Conservation (phyloP, 164 flowering plant genomes). For the Platanus orientalis region DNA sequence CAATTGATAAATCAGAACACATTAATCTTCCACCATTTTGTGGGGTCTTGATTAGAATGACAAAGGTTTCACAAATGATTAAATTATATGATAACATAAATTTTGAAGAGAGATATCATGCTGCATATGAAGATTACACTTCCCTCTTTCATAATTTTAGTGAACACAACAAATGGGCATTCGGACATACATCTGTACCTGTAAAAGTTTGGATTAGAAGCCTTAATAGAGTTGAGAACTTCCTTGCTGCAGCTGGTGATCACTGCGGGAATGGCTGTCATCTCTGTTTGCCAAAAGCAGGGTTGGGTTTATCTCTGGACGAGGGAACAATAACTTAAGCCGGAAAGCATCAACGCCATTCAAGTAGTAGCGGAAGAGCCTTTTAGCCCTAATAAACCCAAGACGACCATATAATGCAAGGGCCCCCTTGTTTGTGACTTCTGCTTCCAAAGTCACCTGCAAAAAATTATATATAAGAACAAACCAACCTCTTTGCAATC, state of each 20-base stretch:
- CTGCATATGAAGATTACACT: too few relatives aligned
- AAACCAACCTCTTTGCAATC: not conserved
- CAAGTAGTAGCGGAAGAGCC: slow-evolving; percentile 89
- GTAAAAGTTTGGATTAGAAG: slow-evolving; percentile 7
- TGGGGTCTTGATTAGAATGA: too few relatives aligned
- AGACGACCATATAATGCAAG: slow-evolving; percentile 94
- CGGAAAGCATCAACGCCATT: slow-evolving; percentile 98
- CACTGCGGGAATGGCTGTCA: slow-evolving; percentile 5
- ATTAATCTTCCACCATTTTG: too few relatives aligned
- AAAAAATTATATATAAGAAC: not conserved
- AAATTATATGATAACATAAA: too few relatives aligned
- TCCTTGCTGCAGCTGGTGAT: slow-evolving; percentile 18
- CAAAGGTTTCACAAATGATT: too few relatives aligned
- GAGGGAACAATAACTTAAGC: slow-evolving; percentile 80
- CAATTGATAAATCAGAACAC: too few relatives aligned
- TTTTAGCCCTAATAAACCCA: slow-evolving; percentile 94
- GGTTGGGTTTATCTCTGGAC: slow-evolving; percentile 34
- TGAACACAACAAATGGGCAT: too few relatives aligned
- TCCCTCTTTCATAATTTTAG: too few relatives aligned
- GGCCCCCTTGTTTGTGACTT: slow-evolving; percentile 97
- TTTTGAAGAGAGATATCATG: too few relatives aligned
- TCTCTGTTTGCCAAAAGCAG: slow-evolving; percentile 26
- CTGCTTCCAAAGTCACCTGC: slow-evolving; percentile 97
- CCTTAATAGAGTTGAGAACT: slow-evolving; percentile 15
- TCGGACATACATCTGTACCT: not conserved